Conservation (phyloP, 2,329 filamentous ascomycete species). For the Colletotrichum sp. region DNA sequence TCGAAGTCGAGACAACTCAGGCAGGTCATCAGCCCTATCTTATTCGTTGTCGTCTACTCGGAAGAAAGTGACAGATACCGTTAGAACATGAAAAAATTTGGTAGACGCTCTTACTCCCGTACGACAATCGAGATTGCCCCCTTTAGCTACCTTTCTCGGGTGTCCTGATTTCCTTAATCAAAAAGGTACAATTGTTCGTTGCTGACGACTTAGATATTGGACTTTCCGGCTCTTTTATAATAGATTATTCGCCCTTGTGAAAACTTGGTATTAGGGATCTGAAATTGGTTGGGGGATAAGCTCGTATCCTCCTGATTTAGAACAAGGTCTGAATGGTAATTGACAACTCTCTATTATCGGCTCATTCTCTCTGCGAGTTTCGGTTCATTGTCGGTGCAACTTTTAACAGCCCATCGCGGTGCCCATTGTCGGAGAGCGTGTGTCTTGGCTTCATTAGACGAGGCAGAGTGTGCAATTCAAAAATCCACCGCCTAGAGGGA, state of each 20-base stretch:
- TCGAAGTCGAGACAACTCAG: neutral
- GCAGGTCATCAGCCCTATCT: neutral
- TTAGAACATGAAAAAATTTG: neutral
- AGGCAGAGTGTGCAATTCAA: neutral
- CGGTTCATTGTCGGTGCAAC: neutral
- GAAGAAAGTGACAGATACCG: neutral
- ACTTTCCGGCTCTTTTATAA: neutral
- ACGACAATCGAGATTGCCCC: neutral
- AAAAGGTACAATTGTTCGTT: no score
- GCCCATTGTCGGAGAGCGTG: rapidly evolving
- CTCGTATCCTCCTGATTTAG: neutral
- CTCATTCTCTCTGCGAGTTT: rapidly evolving
- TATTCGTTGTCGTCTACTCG: neutral
- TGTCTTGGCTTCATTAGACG: neutral
- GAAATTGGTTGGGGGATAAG: neutral
- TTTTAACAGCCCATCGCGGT: neutral
- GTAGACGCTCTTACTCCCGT: neutral
- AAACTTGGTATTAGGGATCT: neutral
- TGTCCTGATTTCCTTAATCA: no score
- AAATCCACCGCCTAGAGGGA: no score
- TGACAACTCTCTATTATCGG: rapidly evolving
- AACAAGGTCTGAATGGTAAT: neutral
- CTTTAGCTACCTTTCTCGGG: neutral
- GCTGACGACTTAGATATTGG: neutral
- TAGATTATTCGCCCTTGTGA: neutral